Conservation (phyloP, 768 basidiomycete species). For the Mrakia gelida region DNA sequence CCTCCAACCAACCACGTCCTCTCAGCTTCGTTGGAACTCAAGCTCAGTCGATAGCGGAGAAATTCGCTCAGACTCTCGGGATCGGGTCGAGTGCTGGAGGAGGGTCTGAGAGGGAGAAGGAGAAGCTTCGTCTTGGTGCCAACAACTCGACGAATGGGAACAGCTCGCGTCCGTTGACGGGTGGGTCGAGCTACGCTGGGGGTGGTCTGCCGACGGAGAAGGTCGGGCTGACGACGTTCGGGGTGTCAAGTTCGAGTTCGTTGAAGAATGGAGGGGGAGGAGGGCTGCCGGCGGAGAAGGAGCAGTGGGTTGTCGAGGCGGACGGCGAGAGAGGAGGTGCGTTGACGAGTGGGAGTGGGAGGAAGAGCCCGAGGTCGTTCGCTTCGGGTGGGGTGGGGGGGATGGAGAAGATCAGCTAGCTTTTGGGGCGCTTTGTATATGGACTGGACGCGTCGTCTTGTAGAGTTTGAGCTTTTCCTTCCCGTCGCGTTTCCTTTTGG, state of each 20-base stretch:
- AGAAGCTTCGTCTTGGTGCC: neutral
- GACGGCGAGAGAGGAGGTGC: neutral
- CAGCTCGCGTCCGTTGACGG: neutral
- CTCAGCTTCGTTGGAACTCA: neutral
- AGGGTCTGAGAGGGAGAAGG: no score
- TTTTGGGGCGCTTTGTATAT: no score
- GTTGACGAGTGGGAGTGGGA: neutral
- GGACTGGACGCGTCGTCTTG: neutral
- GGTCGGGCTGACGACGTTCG: neutral
- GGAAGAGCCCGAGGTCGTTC: neutral
- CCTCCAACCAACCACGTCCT: neutral
- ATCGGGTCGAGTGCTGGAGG: neutral
- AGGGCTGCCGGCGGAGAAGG: neutral
- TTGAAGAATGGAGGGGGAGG: neutral
- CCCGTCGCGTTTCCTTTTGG: neutral
- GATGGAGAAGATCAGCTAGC: neutral
- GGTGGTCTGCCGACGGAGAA: no score
- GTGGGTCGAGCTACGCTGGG: no score
- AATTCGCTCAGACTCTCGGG: neutral
- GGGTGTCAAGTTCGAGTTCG: neutral
- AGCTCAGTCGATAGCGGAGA: neutral
- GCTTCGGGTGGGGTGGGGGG: neutral
- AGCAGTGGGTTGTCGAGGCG: neutral
- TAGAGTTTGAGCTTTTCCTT: neutral
- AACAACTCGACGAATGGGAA: neutral